Conservation (phyloP, 2,329 filamentous ascomycete species). For the Simplicillium sp. region DNA sequence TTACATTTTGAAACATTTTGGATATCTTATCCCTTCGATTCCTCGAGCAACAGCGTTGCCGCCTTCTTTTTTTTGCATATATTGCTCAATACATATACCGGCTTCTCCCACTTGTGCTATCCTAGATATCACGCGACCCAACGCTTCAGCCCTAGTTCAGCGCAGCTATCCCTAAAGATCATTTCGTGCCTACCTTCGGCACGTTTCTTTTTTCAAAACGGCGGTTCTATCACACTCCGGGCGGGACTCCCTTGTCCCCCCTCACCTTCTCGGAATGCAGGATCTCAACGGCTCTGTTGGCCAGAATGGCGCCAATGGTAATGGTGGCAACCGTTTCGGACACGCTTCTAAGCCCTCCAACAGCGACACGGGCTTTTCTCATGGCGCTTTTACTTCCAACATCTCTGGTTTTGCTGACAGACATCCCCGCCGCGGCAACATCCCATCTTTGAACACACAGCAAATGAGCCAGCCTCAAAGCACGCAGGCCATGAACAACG, state of each 20-base stretch:
- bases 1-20: too few species aligned
- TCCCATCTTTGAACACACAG: conserved; percentile 88
- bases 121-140: too few species aligned
- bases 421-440: conserved; percentile 74
- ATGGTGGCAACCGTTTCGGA: conserved; percentile 51
- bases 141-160: conserved; percentile 1
- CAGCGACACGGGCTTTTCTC: conserved; percentile 83
- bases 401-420: conserved; percentile 77
- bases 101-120: too few species aligned
- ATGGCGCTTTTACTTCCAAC: conserved; percentile 85
- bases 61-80: too few species aligned
- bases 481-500: conserved; percentile 42
- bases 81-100: too few species aligned
- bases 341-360: conserved; percentile 73
- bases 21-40: too few species aligned
- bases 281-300: conserved; percentile 44
- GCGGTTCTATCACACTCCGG: conserved; percentile 67
- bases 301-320: conserved; percentile 46
- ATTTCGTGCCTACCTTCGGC: conserved; percentile 39
- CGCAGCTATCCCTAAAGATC: too few species aligned
- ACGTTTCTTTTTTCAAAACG: conserved; percentile 64
- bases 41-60: too few species aligned
- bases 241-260: conserved; percentile 80
- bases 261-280: conserved; percentile 87
- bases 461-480: conserved; percentile 39